Conservation (phyloP, 345 rosid genomes). For the Salix exigua region DNA sequence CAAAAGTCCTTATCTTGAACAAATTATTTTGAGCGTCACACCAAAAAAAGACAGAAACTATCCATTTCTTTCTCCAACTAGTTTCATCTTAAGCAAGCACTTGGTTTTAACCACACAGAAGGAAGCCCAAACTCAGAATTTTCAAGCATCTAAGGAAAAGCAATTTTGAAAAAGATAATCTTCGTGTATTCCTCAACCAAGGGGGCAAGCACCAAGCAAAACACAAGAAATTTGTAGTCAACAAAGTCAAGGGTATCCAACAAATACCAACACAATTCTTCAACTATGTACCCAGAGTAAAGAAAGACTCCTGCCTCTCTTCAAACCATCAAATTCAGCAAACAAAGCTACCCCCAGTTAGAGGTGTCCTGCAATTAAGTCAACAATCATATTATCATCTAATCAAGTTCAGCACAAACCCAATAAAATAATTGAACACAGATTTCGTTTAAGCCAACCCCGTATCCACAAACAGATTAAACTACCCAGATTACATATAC, state of each 20-base stretch:
- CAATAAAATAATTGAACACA: not conserved
- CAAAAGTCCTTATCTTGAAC: not conserved
- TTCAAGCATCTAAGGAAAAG: conserved; percentile 18
- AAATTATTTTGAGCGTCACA: not conserved
- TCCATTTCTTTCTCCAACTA: not conserved
- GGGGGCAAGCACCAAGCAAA: conserved; percentile 19
- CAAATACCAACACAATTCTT: conserved; percentile 30
- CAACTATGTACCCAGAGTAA: conserved; percentile 28
- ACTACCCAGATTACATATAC: not conserved
- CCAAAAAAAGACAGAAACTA: not conserved
- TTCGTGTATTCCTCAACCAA: conserved; percentile 17
- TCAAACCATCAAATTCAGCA: conserved; percentile 1
- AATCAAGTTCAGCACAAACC: conserved; percentile 10
- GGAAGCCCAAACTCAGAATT: not conserved
- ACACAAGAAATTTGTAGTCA: conserved; percentile 19
- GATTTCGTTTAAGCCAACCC: not conserved
- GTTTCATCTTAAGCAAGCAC: not conserved
- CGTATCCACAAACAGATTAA: too few relatives aligned
- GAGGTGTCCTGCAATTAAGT: conserved; percentile 1
- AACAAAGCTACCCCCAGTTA: not conserved
- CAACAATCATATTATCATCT: not conserved
- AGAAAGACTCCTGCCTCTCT: conserved; percentile 30
- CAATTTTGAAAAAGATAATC: conserved; percentile 18
- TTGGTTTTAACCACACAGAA: not conserved
- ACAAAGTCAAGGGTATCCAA: conserved; percentile 25